Conservation (phyloP, 192 early-diverging fungal genomes). For the Gonapodya prolifera region DNA sequence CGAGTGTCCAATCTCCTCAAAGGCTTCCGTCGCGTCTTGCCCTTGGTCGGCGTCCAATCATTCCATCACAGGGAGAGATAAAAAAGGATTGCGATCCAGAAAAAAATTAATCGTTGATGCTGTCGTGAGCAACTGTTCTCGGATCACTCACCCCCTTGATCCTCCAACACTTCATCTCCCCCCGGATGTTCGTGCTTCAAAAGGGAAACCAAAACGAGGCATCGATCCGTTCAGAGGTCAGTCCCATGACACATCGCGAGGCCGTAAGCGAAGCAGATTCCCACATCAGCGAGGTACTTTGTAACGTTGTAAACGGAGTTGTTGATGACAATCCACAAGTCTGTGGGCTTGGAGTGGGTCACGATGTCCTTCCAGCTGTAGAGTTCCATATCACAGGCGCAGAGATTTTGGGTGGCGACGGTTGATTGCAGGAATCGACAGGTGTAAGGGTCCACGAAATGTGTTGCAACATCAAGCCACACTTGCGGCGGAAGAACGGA, state of each 20-base stretch:
- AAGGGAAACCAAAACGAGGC: background rate
- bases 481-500: too few relatives aligned
- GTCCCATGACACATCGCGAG: background rate
- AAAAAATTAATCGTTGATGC: too few relatives aligned
- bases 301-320: slow-evolving; percentile 72
- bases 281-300: slow-evolving; percentile 61
- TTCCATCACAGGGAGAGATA: too few relatives aligned
- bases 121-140: background rate
- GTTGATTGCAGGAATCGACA: too few relatives aligned
- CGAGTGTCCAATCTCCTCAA: slow-evolving; percentile 95
- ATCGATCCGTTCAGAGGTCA: too few relatives aligned
- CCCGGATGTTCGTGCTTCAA: slow-evolving; percentile 87
- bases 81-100: too few relatives aligned
- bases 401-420: too few relatives aligned
- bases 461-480: too few relatives aligned
- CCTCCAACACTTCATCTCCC: slow-evolving; percentile 91
- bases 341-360: slow-evolving; percentile 51
- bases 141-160: slow-evolving; percentile 57
- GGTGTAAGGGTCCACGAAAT: too few relatives aligned
- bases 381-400: slow-evolving; percentile 21
- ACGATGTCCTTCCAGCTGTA: slow-evolving; percentile 59
- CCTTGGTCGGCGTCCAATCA: slow-evolving; percentile 15
- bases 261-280: background rate
- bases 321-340: slow-evolving; percentile 70
- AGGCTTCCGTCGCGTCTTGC: slow-evolving; percentile 76